Evolutionary conservation across 345 rosid genomes (phyloP), one percentile per base, ranked within the genome.

Genomic region (Gossypium sturtianum): DNA sequence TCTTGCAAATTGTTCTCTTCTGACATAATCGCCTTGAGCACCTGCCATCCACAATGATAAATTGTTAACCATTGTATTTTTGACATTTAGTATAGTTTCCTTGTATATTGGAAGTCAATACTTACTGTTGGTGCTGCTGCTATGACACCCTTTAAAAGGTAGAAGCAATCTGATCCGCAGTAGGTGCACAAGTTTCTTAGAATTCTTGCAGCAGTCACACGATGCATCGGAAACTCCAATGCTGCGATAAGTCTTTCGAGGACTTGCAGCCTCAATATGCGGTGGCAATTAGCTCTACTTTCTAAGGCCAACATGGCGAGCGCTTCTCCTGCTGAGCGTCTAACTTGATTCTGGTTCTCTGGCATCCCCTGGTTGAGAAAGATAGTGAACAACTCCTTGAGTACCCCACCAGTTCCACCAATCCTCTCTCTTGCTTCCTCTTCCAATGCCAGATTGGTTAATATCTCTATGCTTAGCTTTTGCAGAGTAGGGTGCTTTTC

Each of bases 321-420:
- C 4, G 98, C 97, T 81, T 89, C 97, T 51, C 98, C 98, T 34
- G 97, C 92, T 2, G 92, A 97, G 34, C 78, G 81, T 71, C 91
- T 82, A 16, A 84, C 97, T 66, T 75, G 80, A 56, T 80, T 82
- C 61, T 75, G 89, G 70, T 34, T 61, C 51, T 78, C 84, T 0
- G 82, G 75, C 16, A 71, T 73, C 45, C 74, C 81, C n/a, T 75
- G 80, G 22, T 83, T 79, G 73, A 89, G 87, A 82, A 94, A 92
- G 72, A 94, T 88, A 77, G 86, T 87, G 80, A 90, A 76, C 75
- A 94, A 64, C 84, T 92, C 98, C 84, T 84, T 90, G 9, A 94
- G 84, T 51, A 94, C 76, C 47, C 97, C 91, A 1, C 98, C 97
- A 0, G 98, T 90, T 48, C 91, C 97, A 1, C 98, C 97, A 66